These are phyloP conservation scores for Zygnema circumcarinatum DNA, from an alignment of 139 green algal genomes.

Conservation along the genomic window DNA sequence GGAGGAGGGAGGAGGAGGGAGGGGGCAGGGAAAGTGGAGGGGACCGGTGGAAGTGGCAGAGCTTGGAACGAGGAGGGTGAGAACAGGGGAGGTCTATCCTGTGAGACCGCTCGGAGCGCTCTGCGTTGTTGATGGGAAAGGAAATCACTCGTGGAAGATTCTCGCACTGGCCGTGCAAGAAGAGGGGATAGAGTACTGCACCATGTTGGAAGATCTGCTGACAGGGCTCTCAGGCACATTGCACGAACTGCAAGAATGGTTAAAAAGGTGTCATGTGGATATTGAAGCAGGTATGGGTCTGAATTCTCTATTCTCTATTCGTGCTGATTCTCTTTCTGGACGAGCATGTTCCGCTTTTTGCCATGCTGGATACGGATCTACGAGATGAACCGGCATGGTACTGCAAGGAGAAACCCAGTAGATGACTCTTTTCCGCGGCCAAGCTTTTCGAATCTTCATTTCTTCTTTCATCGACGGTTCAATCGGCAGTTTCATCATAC, in stretches of 20 bases:
- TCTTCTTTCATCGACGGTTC: too few relatives aligned
- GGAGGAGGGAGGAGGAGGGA: not conserved
- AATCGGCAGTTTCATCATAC: too few relatives aligned
- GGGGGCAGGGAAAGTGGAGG: not conserved
- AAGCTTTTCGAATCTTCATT: too few relatives aligned
- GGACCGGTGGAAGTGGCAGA: slow-evolving; percentile 33
- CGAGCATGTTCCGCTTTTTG: too few relatives aligned
- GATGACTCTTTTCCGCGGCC: too few relatives aligned
- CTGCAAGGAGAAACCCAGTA: too few relatives aligned
- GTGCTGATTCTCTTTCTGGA: too few relatives aligned
- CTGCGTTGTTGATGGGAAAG: slow-evolving; percentile 2
- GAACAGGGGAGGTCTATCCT: slow-evolving; percentile 23
- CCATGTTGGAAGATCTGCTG: not conserved
- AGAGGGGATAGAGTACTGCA: not conserved
- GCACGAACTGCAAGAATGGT: not conserved
- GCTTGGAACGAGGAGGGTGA: slow-evolving; percentile 24
- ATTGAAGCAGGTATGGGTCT: slow-evolving; percentile 2
- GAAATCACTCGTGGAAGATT: not conserved
- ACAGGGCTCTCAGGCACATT: not conserved
- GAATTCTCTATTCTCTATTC: not conserved
- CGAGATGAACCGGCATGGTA: too few relatives aligned
- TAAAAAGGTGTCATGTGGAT: not conserved
- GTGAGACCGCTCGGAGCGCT: slow-evolving; percentile 38
- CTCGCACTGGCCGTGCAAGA: not conserved
- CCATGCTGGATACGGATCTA: too few relatives aligned